Conservation (phyloP, 2,329 filamentous ascomycete species). For the Ascocoryne sarcoides region DNA sequence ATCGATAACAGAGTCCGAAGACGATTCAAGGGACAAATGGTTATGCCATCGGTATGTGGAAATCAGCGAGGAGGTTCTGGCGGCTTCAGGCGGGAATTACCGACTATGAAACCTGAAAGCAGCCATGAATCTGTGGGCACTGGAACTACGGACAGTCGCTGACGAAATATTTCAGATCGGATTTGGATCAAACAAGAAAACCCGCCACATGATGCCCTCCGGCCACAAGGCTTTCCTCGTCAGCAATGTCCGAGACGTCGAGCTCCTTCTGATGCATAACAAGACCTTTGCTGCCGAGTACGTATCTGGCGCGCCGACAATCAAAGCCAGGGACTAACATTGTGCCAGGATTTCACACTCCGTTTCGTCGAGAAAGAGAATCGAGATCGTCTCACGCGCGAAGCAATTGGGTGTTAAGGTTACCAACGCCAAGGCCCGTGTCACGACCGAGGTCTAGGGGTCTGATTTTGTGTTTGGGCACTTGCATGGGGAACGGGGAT, state of each 20-base stretch:
- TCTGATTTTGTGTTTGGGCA: conserved; percentile 25
- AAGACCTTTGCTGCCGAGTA: conserved; percentile 98
- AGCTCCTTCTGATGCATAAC: conserved; percentile 99
- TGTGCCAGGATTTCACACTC: conserved; percentile 80
- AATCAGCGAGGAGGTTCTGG: conserved; percentile 5
- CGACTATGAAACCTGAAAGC: background rate
- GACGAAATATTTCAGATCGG: conserved; percentile 61
- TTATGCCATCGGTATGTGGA: conserved; percentile 91
- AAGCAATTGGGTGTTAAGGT: conserved; percentile 99
- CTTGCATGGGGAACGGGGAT: conserved; percentile 27
- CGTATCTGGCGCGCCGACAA: conserved; percentile 28
- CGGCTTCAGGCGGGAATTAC: conserved; percentile 2
- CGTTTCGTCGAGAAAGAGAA: conserved; percentile 96
- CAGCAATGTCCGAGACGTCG: conserved; percentile 90
- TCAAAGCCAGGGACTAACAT: conserved; percentile 31
- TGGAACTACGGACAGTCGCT: conserved; percentile 19
- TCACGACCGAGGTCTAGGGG: conserved; percentile 81
- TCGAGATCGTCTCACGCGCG: conserved; percentile 94
- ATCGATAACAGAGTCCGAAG: conserved; percentile 97
- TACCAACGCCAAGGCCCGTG: conserved; percentile 98
- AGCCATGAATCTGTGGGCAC: too few species aligned
- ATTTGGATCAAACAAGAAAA: conserved; percentile 99
- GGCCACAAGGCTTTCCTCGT: conserved; percentile 99
- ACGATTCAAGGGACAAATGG: conserved; percentile 91
- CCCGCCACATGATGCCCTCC: conserved; percentile 95